Evolutionary conservation across 768 basidiomycete genomes (phyloP).

Genomic region (Amanita jacksonii): DNA sequence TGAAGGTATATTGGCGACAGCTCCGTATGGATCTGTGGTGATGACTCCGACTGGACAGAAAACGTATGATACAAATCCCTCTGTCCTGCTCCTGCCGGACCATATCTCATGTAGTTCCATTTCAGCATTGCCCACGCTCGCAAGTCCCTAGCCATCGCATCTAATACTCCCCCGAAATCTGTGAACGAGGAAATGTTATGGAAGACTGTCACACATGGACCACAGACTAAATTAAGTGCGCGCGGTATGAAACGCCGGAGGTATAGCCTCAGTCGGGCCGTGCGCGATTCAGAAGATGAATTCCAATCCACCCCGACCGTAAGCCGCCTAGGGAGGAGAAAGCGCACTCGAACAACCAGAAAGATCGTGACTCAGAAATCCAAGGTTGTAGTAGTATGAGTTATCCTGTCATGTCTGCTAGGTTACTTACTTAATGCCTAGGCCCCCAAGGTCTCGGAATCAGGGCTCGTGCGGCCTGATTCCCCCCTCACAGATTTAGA

Average conservation of each 20-base stretch:
- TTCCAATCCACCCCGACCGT: conserved; percentile 3
- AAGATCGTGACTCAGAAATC: no score
- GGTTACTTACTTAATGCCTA: no score
- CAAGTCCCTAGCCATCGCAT: conserved; percentile 20
- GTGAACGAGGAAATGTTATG: conserved; percentile 27
- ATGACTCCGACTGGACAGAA: conserved; percentile 37
- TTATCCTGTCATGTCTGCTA: no score
- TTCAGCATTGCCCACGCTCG: conserved; percentile 27
- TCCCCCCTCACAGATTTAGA: conserved; percentile 26
- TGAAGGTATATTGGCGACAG: conserved; percentile 31
- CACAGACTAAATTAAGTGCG: conserved; percentile 8
- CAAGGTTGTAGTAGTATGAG: no score
- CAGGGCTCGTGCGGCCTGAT: conserved; percentile 16
- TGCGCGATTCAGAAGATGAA: conserved; percentile 4
- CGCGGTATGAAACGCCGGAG: conserved; percentile 18
- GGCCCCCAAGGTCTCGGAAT: no score
- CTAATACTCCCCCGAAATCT: conserved; percentile 16
- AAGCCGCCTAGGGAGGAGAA: conserved; percentile 2
- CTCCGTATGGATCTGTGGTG: conserved; percentile 26
- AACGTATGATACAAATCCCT: conserved; percentile 24
- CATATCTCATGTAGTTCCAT: neutral
- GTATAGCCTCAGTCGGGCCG: conserved; percentile 8
- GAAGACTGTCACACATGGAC: conserved; percentile 25
- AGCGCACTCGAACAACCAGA: conserved; percentile 11
- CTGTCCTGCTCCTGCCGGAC: conserved; percentile 3